These are phyloP conservation scores for Amanita muscaria DNA, from an alignment of 768 basidiomycete genomes.

Conservation along the genomic window DNA sequence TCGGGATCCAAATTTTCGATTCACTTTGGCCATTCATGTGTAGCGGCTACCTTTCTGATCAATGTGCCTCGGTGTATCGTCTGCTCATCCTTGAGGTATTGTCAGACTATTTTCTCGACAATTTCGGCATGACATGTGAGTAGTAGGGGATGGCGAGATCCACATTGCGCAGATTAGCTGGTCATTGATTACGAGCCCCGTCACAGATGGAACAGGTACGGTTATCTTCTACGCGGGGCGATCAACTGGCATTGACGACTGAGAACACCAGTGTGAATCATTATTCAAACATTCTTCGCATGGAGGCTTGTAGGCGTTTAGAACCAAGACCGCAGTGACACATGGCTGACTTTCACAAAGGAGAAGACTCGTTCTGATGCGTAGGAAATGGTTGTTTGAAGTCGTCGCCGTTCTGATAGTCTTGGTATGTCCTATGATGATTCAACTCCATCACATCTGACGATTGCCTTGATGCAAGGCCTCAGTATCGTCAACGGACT, in stretches of 20 bases:
- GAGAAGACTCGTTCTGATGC: slow-evolving; percentile 2
- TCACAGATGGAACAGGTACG: not conserved
- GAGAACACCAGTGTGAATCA: not conserved
- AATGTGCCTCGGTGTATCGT: not conserved
- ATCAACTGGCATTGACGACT: not conserved
- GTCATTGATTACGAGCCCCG: slow-evolving; percentile 2
- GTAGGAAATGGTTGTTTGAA: not conserved
- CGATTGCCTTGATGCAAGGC: slow-evolving; percentile 6
- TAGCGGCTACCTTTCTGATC: too few relatives aligned
- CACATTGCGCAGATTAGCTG: not conserved
- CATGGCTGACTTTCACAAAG: not conserved
- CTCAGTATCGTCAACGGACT: slow-evolving; percentile 1
- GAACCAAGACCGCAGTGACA: too few relatives aligned
- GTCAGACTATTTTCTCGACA: slow-evolving; percentile 5
- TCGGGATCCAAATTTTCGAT: slow-evolving; percentile 1
- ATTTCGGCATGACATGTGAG: slow-evolving; percentile 2
- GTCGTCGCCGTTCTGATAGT: slow-evolving; percentile 1
- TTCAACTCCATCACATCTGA: not conserved
- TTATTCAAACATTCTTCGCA: slow-evolving; percentile 8
- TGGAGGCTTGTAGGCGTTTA: not conserved
- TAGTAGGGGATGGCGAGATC: not conserved
- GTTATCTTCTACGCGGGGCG: too few relatives aligned
- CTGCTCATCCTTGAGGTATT: slow-evolving; percentile 5
- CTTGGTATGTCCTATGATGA: not conserved
- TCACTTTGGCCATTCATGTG: not conserved